A percentile compares a stretch with the other conserved stretches of the same genome.
Evolutionary conservation across 2,329 filamentous ascomycete genomes (phyloP).

Genomic region (Alternaria novae-zelandiae): DNA sequence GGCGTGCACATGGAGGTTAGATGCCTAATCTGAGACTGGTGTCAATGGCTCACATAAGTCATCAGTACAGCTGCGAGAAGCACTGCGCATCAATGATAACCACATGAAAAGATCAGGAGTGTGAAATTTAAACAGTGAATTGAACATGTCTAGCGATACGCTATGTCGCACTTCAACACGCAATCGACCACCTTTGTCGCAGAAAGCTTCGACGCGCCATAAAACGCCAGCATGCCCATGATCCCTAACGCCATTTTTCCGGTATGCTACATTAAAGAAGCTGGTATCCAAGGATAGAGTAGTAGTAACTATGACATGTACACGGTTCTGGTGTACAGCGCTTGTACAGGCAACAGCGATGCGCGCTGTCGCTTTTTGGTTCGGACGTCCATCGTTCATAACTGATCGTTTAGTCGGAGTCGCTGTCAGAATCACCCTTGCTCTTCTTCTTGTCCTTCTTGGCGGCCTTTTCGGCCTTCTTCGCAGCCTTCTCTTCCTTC

Average conservation of each 20-base stretch:
- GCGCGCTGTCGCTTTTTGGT: conserved; percentile 17
- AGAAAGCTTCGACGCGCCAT: conserved; percentile 38
- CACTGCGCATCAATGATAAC: background rate
- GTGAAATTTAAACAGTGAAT: conserved; percentile 28
- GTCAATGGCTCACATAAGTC: background rate
- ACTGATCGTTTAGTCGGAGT: conserved; percentile 38
- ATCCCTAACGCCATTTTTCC: conserved; percentile 41
- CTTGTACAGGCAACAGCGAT: conserved; percentile 18
- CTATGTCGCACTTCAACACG: conserved; percentile 27
- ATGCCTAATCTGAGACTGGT: background rate
- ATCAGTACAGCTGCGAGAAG: background rate
- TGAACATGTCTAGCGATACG: conserved; percentile 25
- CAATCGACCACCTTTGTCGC: conserved; percentile 33
- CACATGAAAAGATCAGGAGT: conserved; percentile 13
- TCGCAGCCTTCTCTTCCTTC: conserved; percentile 68
- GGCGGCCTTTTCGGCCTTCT: conserved; percentile 37
- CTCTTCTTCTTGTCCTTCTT: conserved; percentile 44
- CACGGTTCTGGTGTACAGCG: conserved; percentile 23
- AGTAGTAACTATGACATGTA: conserved; percentile 32
- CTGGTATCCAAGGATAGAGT: conserved; percentile 35
- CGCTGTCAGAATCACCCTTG: conserved; percentile 37
- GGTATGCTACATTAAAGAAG: conserved; percentile 44
- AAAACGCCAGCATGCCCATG: conserved; percentile 42
- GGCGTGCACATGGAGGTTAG: background rate
- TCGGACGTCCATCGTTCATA: conserved; percentile 23